Percentiles rank a stretch among this genome's conserved stretches.
phyloP scores from a whole-genome alignment of 495 filamentous ascomycete genomes.

The Aspergillus homomorphus region DNA sequence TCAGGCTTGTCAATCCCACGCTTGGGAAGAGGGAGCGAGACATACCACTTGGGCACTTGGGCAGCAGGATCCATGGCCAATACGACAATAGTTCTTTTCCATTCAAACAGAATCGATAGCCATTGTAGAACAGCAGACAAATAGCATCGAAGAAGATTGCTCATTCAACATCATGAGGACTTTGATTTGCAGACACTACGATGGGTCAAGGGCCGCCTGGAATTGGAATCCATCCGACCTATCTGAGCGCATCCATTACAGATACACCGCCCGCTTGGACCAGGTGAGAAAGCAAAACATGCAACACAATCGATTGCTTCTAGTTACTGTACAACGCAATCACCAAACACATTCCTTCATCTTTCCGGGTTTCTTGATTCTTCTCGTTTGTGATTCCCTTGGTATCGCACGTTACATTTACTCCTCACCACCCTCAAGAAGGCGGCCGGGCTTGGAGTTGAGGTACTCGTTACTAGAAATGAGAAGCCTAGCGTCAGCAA shows the following conservation, averaged over 20 bases:
- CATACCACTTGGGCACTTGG: conserved; percentile 1
- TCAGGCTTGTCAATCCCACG: background rate
- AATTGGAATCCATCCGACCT: conserved; percentile 1
- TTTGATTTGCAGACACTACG: background rate
- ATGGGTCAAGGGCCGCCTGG: background rate
- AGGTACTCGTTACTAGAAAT: conserved; percentile 76
- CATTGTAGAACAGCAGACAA: too few relatives aligned
- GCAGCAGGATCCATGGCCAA: background rate
- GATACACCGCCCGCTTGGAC: conserved; percentile 9
- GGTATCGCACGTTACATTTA: conserved; percentile 26
- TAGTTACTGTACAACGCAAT: conserved; percentile 49
- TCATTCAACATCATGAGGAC: background rate
- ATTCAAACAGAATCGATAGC: too few relatives aligned
- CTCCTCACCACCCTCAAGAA: conserved; percentile 39
- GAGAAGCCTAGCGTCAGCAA: background rate
- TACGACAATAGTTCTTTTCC: background rate
- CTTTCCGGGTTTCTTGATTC: conserved; percentile 11
- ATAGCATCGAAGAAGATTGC: background rate
- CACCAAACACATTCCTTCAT: conserved; percentile 15
- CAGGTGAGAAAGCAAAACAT: conserved; percentile 24
- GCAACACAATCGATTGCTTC: conserved; percentile 45
- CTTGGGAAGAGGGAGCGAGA: background rate
- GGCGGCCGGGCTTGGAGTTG: conserved; percentile 84
- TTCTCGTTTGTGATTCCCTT: conserved; percentile 1
- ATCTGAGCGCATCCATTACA: background rate